Base-by-base conservation (phyloP, 2,329 filamentous ascomycete genomes). In the Pyricularia sp. region DNA sequence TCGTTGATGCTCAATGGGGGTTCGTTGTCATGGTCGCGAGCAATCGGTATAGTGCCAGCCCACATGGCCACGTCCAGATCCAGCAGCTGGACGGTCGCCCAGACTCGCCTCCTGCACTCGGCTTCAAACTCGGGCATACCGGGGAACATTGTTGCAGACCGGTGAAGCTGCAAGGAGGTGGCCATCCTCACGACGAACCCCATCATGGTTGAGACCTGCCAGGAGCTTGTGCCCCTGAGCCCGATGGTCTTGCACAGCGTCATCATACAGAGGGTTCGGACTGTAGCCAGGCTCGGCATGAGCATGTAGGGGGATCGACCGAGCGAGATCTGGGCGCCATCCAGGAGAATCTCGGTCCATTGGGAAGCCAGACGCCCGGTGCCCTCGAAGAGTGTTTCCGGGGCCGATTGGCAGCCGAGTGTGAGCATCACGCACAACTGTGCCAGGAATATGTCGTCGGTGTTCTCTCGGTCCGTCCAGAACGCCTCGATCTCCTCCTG, bases 361-460 rank as follows among this genome's bases (percentile, higher is more conserved):
- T 72, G 71, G 1, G 69, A 64, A 0, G 70, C 68, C n/a, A 71
- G 72, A 36, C 70, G 71, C 4, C 71, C 73, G 0, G 73, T 71
- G 23, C 72, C 64, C 26, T 66, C 31, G 65, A 74, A 69, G 11
- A 69, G 64, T 3, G 67, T 30, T 26, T 63, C 55, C 9, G 72
- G 69, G n/a, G 72, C 69, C 42, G 71, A 66, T 12, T 72, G 72
- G 25, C 71, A 72, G 1, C 74, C 75, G 7, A 76, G 65, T 0
- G 72, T 74, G 25, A 76, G 68, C 61, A 75, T 68, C 72, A 76
- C 74, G 55, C 72, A 73, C 10, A 76, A 70, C 68, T 76, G 74
- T 1, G 73, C 70, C 5, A 75, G 71, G 73, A 73, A 74, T 31
- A 69, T 73, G 28, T 76, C 73, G 0, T 70, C 55, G 11, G 70